Conservation (phyloP, 1,284 basidiomycete species). For the Trichosporon coremiiforme region DNA sequence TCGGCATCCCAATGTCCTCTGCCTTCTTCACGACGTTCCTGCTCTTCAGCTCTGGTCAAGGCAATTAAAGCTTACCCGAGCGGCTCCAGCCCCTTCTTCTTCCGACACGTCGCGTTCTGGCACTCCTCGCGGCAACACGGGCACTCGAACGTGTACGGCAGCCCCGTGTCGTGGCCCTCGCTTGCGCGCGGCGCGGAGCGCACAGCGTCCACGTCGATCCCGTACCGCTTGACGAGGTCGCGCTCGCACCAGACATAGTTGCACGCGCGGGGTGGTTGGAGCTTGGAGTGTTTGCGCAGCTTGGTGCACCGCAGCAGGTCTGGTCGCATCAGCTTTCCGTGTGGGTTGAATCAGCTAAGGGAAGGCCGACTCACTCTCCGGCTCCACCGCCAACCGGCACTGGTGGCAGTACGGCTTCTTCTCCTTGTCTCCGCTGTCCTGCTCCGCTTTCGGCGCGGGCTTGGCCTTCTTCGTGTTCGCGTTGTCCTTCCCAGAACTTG, state of each 20-base stretch:
- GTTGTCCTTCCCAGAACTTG: neutral
- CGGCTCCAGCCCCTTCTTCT: conserved; percentile 41
- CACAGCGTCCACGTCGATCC: conserved; percentile 25
- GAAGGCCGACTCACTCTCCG: conserved; percentile 19
- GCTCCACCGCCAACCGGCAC: conserved; percentile 26
- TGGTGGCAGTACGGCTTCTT: conserved; percentile 43
- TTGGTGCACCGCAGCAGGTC: conserved; percentile 42
- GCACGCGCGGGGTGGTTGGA: conserved; percentile 32
- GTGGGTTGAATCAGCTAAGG: neutral
- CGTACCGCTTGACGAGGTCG: conserved; percentile 39
- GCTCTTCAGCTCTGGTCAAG: neutral
- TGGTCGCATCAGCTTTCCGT: conserved; percentile 3
- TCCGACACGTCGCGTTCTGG: conserved; percentile 40
- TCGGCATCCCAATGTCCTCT: conserved; percentile 22
- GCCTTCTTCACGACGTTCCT: conserved; percentile 32
- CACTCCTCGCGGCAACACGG: conserved; percentile 43
- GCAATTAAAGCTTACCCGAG: conserved; percentile 22
- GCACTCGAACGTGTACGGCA: conserved; percentile 37
- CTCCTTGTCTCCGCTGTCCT: conserved; percentile 25
- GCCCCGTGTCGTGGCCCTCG: conserved; percentile 25
- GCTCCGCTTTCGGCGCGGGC: neutral
- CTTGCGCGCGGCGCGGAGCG: conserved; percentile 21
- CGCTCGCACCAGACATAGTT: conserved; percentile 42
- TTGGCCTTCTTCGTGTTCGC: conserved; percentile 18
- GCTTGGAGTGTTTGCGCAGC: conserved; percentile 33